These are phyloP conservation scores for Jimgerdemannia flammicorona DNA, from an alignment of 192 early-diverging fungal species.

Conservation along the genomic window DNA sequence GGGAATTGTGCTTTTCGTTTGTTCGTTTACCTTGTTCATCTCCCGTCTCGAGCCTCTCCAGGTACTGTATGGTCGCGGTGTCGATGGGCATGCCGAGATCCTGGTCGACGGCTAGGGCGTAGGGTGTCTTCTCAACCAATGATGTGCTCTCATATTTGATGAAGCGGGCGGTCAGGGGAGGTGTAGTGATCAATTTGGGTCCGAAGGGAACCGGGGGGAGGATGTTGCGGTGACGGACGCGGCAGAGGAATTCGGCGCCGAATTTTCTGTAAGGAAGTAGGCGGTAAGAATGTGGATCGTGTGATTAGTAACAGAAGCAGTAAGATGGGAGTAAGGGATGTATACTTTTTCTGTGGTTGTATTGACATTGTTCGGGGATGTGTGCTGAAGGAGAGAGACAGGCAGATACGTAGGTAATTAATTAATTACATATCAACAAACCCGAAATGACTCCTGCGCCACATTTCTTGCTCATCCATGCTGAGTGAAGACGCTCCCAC, in stretches of 20 bases:
- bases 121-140: conserved; percentile 37
- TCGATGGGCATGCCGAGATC: conserved; percentile 42
- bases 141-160: conserved; percentile 41
- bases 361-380: too few species aligned
- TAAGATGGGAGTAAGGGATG: too few species aligned
- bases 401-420: too few species aligned
- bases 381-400: too few species aligned
- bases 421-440: too few species aligned
- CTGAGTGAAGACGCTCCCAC: too few species aligned
- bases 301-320: too few species aligned
- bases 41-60: conserved; percentile 19
- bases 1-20: background rate
- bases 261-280: conserved; percentile 26
- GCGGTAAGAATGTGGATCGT: too few species aligned
- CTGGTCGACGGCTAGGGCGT: conserved; percentile 41
- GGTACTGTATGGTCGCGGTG: conserved; percentile 38
- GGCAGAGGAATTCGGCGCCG: conserved; percentile 44
- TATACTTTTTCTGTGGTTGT: too few species aligned
- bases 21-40: background rate
- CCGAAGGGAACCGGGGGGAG: conserved; percentile 44
- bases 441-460: too few species aligned
- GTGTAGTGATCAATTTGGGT: conserved; percentile 41
- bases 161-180: conserved; percentile 38
- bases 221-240: conserved; percentile 47
- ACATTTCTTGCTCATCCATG: too few species aligned